These are phyloP conservation scores for Umbelopsis sp. DNA, from an alignment of 371 early-diverging fungal genomes.

Conservation along the genomic window DNA sequence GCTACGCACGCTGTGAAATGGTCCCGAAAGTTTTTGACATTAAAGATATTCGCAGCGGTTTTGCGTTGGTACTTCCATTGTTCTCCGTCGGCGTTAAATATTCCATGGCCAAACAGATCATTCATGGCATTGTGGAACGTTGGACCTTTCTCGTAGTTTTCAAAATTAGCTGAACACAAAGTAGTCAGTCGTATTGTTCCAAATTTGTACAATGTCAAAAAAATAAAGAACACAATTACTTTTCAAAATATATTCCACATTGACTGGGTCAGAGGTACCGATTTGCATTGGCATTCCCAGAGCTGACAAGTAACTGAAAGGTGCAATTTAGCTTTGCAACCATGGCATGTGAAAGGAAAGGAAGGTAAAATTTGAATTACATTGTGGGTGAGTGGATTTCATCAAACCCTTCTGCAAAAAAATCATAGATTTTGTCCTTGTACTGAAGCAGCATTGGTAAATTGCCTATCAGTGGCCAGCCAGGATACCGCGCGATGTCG, in stretches of 20 bases:
- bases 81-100: constrained; percentile 52
- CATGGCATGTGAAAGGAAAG: no score
- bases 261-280: constrained; percentile 26
- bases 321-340: no score
- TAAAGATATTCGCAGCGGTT: constrained; percentile 56
- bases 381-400: neutral
- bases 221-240: constrained; percentile 16
- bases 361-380: neutral
- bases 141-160: constrained; percentile 51
- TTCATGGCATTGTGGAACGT: constrained; percentile 29
- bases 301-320: constrained; percentile 15
- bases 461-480: constrained; percentile 24
- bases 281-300: constrained; percentile 24
- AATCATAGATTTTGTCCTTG: constrained; percentile 29
- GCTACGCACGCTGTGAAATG: constrained; percentile 47
- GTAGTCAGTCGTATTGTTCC: neutral
- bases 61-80: constrained; percentile 51
- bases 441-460: constrained; percentile 19
- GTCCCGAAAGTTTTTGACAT: constrained; percentile 58
- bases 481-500: constrained; percentile 19
- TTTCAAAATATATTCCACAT: constrained; percentile 29
- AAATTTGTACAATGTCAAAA: neutral
- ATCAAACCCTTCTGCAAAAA: constrained; percentile 26
- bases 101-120: constrained; percentile 46
- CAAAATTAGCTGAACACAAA: constrained; percentile 36